Evolutionary conservation across 345 rosid genomes (phyloP).

Genomic region (Salix arbutifolia): DNA sequence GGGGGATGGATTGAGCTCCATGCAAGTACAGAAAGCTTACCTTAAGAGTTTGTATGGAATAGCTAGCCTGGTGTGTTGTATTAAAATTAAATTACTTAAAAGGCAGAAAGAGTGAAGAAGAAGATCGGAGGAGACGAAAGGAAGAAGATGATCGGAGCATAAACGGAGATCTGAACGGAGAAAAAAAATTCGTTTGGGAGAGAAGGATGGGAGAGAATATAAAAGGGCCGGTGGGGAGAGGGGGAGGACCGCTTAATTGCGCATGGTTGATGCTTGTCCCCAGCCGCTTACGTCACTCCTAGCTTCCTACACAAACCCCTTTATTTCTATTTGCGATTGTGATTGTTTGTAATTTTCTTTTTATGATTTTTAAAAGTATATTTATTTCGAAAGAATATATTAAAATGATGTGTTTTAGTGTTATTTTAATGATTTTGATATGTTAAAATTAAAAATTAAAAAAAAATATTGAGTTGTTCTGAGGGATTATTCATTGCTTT

Average conservation of each 20-base stretch:
- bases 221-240: slow-evolving; percentile 19
- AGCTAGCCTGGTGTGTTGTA: neutral
- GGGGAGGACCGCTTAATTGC: slow-evolving; percentile 83
- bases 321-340: neutral
- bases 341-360: too few species aligned
- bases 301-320: slow-evolving; percentile 4
- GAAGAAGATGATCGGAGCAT: neutral
- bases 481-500: too few species aligned
- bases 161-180: neutral
- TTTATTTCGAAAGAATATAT: too few species aligned
- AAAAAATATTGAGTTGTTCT: too few species aligned
- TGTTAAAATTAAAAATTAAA: too few species aligned
- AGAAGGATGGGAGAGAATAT: slow-evolving; percentile 25
- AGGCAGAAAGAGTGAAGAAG: slow-evolving; percentile 5
- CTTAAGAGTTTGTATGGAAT: neutral
- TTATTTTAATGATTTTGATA: too few species aligned
- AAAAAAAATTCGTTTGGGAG: slow-evolving; percentile 14
- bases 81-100: neutral
- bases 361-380: too few species aligned
- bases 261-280: slow-evolving; percentile 75
- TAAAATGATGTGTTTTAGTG: too few species aligned
- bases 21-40: slow-evolving; percentile 21
- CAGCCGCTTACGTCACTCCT: slow-evolving; percentile 49
- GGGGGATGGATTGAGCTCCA: neutral
- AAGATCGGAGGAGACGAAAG: neutral